phyloP scores from a whole-genome alignment of 495 filamentous ascomycete species.

The Aspergillus bridgeri region DNA sequence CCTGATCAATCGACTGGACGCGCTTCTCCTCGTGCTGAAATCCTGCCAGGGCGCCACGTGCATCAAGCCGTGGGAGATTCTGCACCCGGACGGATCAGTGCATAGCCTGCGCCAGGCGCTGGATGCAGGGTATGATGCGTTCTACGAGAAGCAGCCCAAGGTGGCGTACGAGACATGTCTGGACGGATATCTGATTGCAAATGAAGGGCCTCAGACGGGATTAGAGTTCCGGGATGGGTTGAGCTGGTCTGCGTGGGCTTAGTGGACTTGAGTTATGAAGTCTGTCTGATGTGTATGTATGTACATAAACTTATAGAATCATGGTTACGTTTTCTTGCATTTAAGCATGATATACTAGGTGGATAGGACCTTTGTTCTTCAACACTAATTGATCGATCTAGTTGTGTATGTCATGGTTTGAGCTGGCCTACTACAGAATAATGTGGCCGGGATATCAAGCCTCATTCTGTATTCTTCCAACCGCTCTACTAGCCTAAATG shows the following conservation, averaged over 20 bases:
- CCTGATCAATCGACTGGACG: slow-evolving; percentile 52
- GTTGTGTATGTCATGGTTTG: no score
- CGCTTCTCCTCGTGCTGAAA: slow-evolving; percentile 61
- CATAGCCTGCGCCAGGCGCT: slow-evolving; percentile 39
- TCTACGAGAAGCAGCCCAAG: slow-evolving; percentile 43
- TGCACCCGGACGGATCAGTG: slow-evolving; percentile 51
- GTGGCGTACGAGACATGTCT: slow-evolving; percentile 53
- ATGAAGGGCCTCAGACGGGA: slow-evolving; percentile 53
- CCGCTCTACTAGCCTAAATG: no score
- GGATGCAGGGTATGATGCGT: slow-evolving; percentile 48
- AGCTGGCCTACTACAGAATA: no score
- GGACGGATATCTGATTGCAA: slow-evolving; percentile 52
- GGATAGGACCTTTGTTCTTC: no score
- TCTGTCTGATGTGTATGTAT: no score
- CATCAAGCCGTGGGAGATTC: slow-evolving; percentile 54
- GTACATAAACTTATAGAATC: no score
- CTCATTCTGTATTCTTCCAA: no score
- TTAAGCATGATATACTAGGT: no score
- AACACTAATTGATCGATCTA: no score
- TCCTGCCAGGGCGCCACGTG: slow-evolving; percentile 58
- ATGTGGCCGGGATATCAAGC: no score
- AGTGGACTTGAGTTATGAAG: no score
- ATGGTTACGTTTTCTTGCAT: no score
- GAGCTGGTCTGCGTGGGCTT: slow-evolving; percentile 23
- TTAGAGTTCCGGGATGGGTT: slow-evolving; percentile 23